Evolutionary conservation across 164 flowering plant species (phyloP), one percentile per base, ranked within the genome.

Genomic region (Cinnamomum chago): DNA sequence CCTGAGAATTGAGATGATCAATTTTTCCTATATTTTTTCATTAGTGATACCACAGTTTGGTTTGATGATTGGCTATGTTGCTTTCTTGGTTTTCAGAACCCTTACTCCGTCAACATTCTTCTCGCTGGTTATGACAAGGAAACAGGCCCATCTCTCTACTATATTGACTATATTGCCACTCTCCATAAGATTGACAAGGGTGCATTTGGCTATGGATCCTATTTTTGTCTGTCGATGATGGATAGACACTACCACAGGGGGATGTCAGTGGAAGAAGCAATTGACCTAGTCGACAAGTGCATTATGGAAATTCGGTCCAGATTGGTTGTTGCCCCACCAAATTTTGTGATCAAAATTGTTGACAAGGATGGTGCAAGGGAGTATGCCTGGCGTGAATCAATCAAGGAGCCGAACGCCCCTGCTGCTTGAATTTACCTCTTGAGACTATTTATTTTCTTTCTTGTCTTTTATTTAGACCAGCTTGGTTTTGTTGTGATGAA

Each of bases 161-260:
- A 85, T 86, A 86, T 95, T 2, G 99, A 95, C 84, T 95, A 95
- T 82, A 93, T 93, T 82, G 97, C 99, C 2, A 82, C 96, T n/a
- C 86, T 90, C 71, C 97, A 93, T 94, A 95, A 95, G 87, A 81
- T 95, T 35, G 96, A 95, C 15, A 93, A 92, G 88, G 98, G 90
- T 25, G 97, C 99, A 23, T 95, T 95, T 83, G 99, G 99, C 20
- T 95, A 95, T 58, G 98, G 99, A 2, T 87, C 98, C 24, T 95
- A 90, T 72, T 95, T 95, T 79, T 85, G 90, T 7, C 92, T 95
- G 14, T 62, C 99, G 68, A 87, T 90, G 96, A 93, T 95, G 99
- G 98, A 95, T 79, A 80, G 99, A 58, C 95, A 90, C 88, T 95
- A 84, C 83, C 94, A 87, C 77, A 87, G 86, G 55, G 89, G 90